Evolutionary conservation across 192 early-diverging fungal genomes (phyloP).

Genomic region (Gryganskiella cystojenkinii): DNA sequence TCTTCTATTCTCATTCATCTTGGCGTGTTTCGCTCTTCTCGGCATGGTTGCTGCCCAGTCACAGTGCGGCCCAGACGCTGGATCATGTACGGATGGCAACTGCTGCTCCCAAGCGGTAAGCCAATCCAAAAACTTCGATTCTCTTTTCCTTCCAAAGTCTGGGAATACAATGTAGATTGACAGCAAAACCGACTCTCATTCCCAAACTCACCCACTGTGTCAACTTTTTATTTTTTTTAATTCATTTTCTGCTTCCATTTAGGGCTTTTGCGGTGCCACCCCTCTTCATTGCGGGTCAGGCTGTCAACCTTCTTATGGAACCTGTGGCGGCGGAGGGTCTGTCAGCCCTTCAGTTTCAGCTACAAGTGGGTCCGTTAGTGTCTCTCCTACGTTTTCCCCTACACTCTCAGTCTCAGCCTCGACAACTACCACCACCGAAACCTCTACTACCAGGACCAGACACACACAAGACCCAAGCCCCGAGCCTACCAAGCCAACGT

Average conservation of each 20-base stretch:
- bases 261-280: constrained; percentile 34
- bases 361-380: not conserved
- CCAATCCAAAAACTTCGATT: not conserved
- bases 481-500: constrained; percentile 26
- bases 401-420: not conserved
- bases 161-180: not conserved
- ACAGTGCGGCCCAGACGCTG: constrained; percentile 17
- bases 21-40: not conserved
- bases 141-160: not conserved
- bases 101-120: constrained; percentile 35
- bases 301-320: constrained; percentile 27
- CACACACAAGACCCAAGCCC: not conserved
- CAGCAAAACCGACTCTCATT: too few relatives aligned
- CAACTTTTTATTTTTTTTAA: not conserved
- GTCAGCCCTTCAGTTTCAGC: not conserved
- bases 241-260: not conserved
- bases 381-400: not conserved
- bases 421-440: not conserved
- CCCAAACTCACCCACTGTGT: too few relatives aligned
- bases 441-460: constrained; percentile 1
- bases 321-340: not conserved
- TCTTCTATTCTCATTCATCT: not conserved
- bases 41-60: constrained; percentile 19
- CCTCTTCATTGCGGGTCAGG: constrained; percentile 11
- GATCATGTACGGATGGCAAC: not conserved